phyloP scores from a whole-genome alignment of 768 basidiomycete species.

The Hygrophorus pudorinus region DNA sequence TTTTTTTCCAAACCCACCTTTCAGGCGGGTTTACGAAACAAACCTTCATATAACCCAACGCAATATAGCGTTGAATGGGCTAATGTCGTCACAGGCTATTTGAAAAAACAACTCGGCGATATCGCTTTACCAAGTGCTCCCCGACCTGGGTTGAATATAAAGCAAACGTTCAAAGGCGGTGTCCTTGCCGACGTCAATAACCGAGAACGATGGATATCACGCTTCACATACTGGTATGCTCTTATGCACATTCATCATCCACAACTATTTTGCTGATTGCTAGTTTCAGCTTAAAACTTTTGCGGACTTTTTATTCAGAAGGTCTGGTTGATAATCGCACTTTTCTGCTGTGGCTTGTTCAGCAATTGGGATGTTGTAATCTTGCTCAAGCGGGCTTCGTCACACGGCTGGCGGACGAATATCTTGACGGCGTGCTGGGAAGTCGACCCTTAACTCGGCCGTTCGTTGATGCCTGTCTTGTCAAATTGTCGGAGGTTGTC shows the following conservation, averaged over 20 bases:
- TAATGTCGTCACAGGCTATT: conserved; percentile 65
- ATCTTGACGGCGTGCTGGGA: conserved; percentile 56
- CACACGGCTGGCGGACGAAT: conserved; percentile 68
- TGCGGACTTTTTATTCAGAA: conserved; percentile 72
- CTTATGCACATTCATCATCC: conserved; percentile 1
- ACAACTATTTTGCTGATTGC: background rate
- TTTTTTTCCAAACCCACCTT: background rate
- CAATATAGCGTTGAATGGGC: conserved; percentile 86
- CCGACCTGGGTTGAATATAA: conserved; percentile 67
- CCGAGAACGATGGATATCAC: conserved; percentile 67
- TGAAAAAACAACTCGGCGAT: conserved; percentile 75
- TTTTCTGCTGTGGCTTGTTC: conserved; percentile 71
- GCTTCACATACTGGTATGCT: conserved; percentile 67
- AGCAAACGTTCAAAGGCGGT: conserved; percentile 68
- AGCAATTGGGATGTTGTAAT: conserved; percentile 69
- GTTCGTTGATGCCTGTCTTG: conserved; percentile 61
- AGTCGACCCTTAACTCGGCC: conserved; percentile 62
- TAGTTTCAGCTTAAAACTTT: conserved; percentile 46
- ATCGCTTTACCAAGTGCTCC: conserved; percentile 75
- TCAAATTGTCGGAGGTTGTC: conserved; percentile 54
- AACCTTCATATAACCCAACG: conserved; percentile 69
- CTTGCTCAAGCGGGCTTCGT: conserved; percentile 76
- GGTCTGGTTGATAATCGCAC: conserved; percentile 71
- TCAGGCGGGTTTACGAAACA: conserved; percentile 67
- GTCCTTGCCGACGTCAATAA: conserved; percentile 63